phyloP scores from a whole-genome alignment of 257 asterid genomes.

The Henckelia pumila region DNA sequence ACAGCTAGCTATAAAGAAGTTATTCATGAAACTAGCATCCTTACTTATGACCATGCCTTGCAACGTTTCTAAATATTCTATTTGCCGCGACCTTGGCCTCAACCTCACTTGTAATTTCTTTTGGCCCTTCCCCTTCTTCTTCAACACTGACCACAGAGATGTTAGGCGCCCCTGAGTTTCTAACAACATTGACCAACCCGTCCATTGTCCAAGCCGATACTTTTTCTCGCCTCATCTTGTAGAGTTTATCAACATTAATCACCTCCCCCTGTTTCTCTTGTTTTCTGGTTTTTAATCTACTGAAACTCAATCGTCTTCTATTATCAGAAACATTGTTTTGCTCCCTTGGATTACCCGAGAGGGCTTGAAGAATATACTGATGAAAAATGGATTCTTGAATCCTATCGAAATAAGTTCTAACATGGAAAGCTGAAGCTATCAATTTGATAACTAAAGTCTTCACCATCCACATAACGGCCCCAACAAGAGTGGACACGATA shows the following conservation, averaged over 20 bases:
- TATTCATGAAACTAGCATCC: slow-evolving; percentile 15
- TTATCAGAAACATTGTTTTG: slow-evolving; percentile 1
- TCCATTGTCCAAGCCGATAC: slow-evolving; percentile 77
- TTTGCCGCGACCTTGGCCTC: slow-evolving; percentile 69
- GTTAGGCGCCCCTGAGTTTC: slow-evolving; percentile 50
- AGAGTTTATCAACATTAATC: slow-evolving; percentile 69
- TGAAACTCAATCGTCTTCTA: slow-evolving; percentile 50
- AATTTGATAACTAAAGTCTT: slow-evolving; percentile 58
- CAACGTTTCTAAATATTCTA: slow-evolving; percentile 54
- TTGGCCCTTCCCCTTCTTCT: slow-evolving; percentile 36
- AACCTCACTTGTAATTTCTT: slow-evolving; percentile 55
- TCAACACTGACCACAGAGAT: slow-evolving; percentile 48
- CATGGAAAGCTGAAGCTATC: slow-evolving; percentile 66
- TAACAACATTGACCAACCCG: slow-evolving; percentile 57
- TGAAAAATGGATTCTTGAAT: slow-evolving; percentile 77
- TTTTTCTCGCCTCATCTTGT: slow-evolving; percentile 55
- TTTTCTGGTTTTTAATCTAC: slow-evolving; percentile 28
- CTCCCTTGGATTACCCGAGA: slow-evolving; percentile 44
- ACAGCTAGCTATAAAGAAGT: background rate
- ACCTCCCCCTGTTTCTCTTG: slow-evolving; percentile 41
- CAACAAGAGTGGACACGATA: slow-evolving; percentile 56
- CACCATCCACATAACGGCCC: slow-evolving; percentile 62
- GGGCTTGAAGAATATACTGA: slow-evolving; percentile 66
- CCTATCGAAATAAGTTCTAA: slow-evolving; percentile 61
- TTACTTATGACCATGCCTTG: slow-evolving; percentile 56